Base-by-base conservation (phyloP, 139 green algal genomes). In the Trebouxia sp. region DNA sequence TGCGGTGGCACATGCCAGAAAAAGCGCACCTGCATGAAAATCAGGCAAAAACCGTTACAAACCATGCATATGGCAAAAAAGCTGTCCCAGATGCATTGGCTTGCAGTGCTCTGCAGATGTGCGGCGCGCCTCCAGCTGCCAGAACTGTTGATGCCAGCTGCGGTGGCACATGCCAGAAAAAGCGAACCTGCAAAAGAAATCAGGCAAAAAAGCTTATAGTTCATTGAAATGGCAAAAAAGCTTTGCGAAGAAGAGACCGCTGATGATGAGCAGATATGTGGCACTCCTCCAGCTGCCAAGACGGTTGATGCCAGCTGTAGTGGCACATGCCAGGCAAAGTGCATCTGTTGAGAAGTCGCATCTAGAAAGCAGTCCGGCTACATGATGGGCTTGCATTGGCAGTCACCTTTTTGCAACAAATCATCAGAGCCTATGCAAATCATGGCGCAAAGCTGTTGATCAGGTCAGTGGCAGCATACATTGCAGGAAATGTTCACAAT, bases 1-100 rank as follows among this genome's bases (percentile, higher is more conserved):
- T 92, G 87, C 51, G 92, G 75, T 12, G 88, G 87, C 15, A 80
- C 87, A 48, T 92, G 88, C 66, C 92, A 69, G 42, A 92, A 82
- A 32, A 86, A 90, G 12, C 88, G 86, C 37, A 89, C 84, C 85
- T 90, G 87, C 58, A 86, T n/a, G n/a, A n/a, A n/a, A n/a, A n/a
- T n/a, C n/a, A n/a, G n/a, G n/a, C n/a, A n/a, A n/a, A n/a, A n/a
- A n/a, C n/a, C n/a, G n/a, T n/a, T n/a, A n/a, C 14, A 22, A 6
- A 5, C 62, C 42, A 43, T 14, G 14, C 32, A 14, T 10, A 69
- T 69, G 26, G 58, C 24, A 4, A 69, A 69, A 24, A 22, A 3
- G 11, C 20, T 8, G 8, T 9, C 28, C 26, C 20, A 17, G 3
- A 17, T 41, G 8, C 30, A 69, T 9, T 11, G 24, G 0, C 8